Base-by-base conservation (phyloP, 2,329 filamentous ascomycete species). In the Clonostachys rhizophaga region DNA sequence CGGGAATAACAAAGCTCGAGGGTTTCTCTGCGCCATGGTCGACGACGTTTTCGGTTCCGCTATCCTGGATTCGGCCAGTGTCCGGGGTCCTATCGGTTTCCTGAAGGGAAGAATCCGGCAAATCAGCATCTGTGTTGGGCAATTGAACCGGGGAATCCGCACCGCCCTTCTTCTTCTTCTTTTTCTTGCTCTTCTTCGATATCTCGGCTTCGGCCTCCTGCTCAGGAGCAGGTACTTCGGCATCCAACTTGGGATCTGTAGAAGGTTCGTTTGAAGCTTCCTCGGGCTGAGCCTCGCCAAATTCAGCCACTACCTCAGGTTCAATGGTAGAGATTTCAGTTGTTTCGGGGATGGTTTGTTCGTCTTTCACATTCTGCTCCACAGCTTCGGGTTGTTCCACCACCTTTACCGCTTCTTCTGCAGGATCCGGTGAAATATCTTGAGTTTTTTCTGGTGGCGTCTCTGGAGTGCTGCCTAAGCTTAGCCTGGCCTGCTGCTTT, bases 121-220 rank as follows among this genome's bases (percentile, higher is more conserved):
- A 17, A 12, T 34, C 42, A 36, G 47, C 44, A 20, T 30, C 9
- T 30, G 34, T 34, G 10, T 37, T 17, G 30, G 16, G 14, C 13
- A 12, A n/a, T 40, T 43, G n/a, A 13, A 14, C 46, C n/a, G 42
- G 10, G 17, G 30, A 42, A 39, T n/a, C 14, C n/a, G 40, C 40
- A 14, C 14, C 40, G 14, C n/a, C 37, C 37, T 57, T 58, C 44
- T 54, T 55, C 54, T 64, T 62, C 52, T 65, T 65, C 43, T 58
- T 60, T 50, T 61, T 62, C 44, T 64, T 57, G 34, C 47, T 47
- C 33, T 55, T 52, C 47, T 58, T 55, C 36, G 44, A 18, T 24
- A 49, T 37, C 34, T 40, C 49, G 34, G 45, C 34, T 16, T 48
- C 49, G 11, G 16, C 18, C 34, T 45, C 49, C 8, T 34, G 37